A percentile compares a stretch with the other conserved stretches of the same genome.
Conservation (phyloP, 148 eudicot species). For the Pharnaceum exiguum region DNA sequence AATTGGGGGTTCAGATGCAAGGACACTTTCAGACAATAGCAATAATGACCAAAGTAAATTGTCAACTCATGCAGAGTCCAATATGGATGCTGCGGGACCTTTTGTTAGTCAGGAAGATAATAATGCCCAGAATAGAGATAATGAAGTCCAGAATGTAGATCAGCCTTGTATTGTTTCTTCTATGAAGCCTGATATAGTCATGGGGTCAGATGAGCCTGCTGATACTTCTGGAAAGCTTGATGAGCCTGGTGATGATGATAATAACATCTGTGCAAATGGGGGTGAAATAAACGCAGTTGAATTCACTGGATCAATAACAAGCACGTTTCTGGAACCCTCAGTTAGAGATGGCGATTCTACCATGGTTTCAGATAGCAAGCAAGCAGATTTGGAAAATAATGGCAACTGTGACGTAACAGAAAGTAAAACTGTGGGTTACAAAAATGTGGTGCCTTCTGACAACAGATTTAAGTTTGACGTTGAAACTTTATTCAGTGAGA, state of each 20-base stretch:
- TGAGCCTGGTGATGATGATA: conserved; percentile 22
- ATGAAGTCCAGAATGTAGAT: conserved; percentile 21
- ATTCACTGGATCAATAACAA: conserved; percentile 13
- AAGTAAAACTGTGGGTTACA: conserved; percentile 20
- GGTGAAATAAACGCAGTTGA: conserved; percentile 17
- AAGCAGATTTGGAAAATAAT: conserved; percentile 16
- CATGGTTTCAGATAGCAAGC: conserved; percentile 17
- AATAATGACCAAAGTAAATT: conserved; percentile 17
- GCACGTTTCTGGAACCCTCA: conserved; percentile 12
- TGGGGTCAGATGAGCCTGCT: conserved; percentile 24
- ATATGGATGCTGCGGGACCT: conserved; percentile 12
- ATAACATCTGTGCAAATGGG: conserved; percentile 15
- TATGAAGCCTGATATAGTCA: too few species aligned
- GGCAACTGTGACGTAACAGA: conserved; percentile 8
- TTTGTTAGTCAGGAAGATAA: conserved; percentile 16
- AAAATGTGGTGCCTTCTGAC: conserved; percentile 24
- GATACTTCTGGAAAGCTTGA: conserved; percentile 23
- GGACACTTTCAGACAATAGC: conserved; percentile 17
- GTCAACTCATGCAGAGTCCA: conserved; percentile 22
- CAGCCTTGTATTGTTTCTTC: conserved; percentile 21
- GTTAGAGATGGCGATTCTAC: conserved; percentile 21
- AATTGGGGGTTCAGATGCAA: conserved; percentile 27
- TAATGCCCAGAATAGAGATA: conserved; percentile 11
- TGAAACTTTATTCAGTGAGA: conserved; percentile 8
- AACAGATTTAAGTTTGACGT: conserved; percentile 18